Evolutionary conservation across 2,329 filamentous ascomycete genomes (phyloP).

Genomic region (Domatiomyces catenatus): DNA sequence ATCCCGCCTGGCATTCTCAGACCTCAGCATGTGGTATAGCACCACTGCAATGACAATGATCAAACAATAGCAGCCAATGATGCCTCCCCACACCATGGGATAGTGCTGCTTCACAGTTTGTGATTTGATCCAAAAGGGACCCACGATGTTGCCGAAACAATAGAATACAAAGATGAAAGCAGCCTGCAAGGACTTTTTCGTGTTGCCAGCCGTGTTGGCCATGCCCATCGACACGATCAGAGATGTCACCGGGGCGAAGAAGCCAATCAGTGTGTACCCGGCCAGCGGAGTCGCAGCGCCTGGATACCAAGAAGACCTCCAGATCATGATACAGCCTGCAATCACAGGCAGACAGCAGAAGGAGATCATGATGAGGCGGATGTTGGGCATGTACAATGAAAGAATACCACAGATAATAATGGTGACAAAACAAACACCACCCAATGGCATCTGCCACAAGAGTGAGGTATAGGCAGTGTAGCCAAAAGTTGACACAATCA

Average conservation of each 20-base stretch:
- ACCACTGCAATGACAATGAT: slow-evolving; percentile 42
- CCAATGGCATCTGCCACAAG: slow-evolving; percentile 60
- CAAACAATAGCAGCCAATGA: slow-evolving; percentile 54
- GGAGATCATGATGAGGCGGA: slow-evolving; percentile 50
- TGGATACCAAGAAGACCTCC: slow-evolving; percentile 50
- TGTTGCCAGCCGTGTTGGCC: slow-evolving; percentile 59
- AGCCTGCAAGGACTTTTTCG: slow-evolving; percentile 64
- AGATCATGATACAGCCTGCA: slow-evolving; percentile 58
- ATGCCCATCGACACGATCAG: slow-evolving; percentile 43
- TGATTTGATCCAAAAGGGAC: slow-evolving; percentile 55
- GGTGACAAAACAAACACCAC: slow-evolving; percentile 49
- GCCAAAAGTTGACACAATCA: slow-evolving; percentile 59
- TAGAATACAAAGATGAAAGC: slow-evolving; percentile 61
- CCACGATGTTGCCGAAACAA: slow-evolving; percentile 61
- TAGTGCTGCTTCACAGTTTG: slow-evolving; percentile 52
- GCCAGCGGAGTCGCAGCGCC: slow-evolving; percentile 51
- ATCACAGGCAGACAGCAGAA: slow-evolving; percentile 58
- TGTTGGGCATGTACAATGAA: slow-evolving; percentile 44
- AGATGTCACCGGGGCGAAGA: slow-evolving; percentile 56
- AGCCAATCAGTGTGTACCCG: slow-evolving; percentile 58
- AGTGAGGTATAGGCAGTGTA: slow-evolving; percentile 50
- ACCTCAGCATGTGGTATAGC: slow-evolving; percentile 44
- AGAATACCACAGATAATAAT: slow-evolving; percentile 54
- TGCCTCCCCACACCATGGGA: slow-evolving; percentile 52
- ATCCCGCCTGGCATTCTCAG: slow-evolving; percentile 43